These are phyloP conservation scores for Lasiosphaeria ovina DNA, from an alignment of 495 filamentous ascomycete genomes.

Conservation along the genomic window DNA sequence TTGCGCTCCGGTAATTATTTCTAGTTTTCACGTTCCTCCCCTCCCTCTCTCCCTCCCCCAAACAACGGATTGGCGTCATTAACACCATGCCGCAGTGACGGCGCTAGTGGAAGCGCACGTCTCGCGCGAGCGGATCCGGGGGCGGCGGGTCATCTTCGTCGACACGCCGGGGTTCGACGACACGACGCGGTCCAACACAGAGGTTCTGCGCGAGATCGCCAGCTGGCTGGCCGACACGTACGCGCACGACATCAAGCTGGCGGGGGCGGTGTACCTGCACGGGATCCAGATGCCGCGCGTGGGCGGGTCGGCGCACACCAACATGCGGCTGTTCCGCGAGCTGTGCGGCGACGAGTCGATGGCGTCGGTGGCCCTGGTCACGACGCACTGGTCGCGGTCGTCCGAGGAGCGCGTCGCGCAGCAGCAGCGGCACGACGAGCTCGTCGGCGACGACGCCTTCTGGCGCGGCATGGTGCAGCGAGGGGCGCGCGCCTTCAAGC, in stretches of 20 bases:
- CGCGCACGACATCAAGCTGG: not conserved
- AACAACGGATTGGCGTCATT: not conserved
- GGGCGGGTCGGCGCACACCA: not conserved
- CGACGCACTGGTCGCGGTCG: not conserved
- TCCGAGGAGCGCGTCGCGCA: not conserved
- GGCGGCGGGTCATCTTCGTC: slow-evolving; percentile 15
- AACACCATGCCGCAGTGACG: not conserved
- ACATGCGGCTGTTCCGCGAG: not conserved
- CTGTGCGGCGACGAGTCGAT: not conserved
- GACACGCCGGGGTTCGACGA: slow-evolving; percentile 41
- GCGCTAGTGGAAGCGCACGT: slow-evolving; percentile 4
- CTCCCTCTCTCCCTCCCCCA: not conserved
- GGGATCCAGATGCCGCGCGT: not conserved
- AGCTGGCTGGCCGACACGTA: slow-evolving; percentile 16
- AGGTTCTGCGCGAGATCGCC: slow-evolving; percentile 34
- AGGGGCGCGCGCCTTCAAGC: slow-evolving; percentile 7
- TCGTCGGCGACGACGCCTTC: slow-evolving; percentile 1
- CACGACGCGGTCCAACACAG: slow-evolving; percentile 24
- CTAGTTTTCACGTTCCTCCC: not conserved
- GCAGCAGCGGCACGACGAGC: slow-evolving; percentile 1
- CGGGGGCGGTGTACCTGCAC: slow-evolving; percentile 1
- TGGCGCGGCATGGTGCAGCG: slow-evolving; percentile 1
- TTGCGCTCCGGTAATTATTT: slow-evolving; percentile 4
- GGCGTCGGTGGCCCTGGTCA: not conserved
- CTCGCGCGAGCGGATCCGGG: not conserved